Evolutionary conservation across 345 rosid species (phyloP).

Genomic region (Kandelia obovata): DNA sequence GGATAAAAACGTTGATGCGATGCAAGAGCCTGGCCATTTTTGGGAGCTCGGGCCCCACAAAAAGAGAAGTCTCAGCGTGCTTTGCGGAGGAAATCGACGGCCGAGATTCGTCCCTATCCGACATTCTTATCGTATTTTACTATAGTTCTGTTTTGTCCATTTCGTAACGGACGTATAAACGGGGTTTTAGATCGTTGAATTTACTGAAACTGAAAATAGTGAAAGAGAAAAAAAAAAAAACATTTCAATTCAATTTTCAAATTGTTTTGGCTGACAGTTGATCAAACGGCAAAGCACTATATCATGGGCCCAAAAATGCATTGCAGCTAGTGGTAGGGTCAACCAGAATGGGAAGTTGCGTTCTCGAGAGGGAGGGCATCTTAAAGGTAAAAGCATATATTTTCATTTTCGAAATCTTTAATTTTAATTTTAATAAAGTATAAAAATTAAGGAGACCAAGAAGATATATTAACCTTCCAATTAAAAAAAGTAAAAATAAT

Average conservation of each 20-base stretch:
- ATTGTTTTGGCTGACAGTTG: not conserved
- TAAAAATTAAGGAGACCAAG: no score
- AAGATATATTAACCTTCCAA: no score
- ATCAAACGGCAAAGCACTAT: not conserved
- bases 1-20: slow-evolving; percentile 31
- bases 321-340: slow-evolving; percentile 8
- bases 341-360: not conserved
- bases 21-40: not conserved
- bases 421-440: no score
- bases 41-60: not conserved
- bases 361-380: no score
- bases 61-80: not conserved
- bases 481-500: no score
- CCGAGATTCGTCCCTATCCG: slow-evolving; percentile 21
- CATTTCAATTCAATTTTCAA: no score
- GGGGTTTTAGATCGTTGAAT: no score
- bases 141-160: not conserved
- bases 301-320: slow-evolving; percentile 6
- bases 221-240: no score
- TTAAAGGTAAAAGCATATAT: no score
- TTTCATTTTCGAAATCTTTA: no score
- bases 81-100: slow-evolving; percentile 30
- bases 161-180: not conserved
- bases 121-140: slow-evolving; percentile 14
- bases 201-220: no score